These are phyloP conservation scores for Capsicum chinense DNA, from an alignment of 257 asterid genomes.

Conservation along the genomic window DNA sequence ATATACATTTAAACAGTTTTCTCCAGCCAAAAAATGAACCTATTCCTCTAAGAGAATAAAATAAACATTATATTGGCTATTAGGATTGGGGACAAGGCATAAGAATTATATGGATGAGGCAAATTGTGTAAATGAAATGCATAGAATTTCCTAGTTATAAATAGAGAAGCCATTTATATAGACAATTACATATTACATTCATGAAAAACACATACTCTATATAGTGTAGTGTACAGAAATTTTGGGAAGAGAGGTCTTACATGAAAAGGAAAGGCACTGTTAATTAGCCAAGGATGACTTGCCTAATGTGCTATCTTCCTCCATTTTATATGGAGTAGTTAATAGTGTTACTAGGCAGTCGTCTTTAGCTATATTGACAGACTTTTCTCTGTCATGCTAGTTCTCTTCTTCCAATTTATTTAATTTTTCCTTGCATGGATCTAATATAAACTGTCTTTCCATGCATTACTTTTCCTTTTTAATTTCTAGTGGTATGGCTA, in stretches of 20 bases:
- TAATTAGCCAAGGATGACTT: slow-evolving; percentile 31
- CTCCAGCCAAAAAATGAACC: not conserved
- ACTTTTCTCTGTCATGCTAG: slow-evolving; percentile 24
- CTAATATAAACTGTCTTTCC: not conserved
- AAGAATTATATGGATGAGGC: slow-evolving; percentile 19
- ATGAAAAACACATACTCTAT: not conserved
- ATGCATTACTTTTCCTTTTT: not conserved
- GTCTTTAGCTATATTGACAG: slow-evolving; percentile 28
- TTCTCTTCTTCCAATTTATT: slow-evolving; percentile 22
- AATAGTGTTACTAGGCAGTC: slow-evolving; percentile 26
- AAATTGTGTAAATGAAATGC: not conserved
- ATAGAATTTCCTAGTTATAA: not conserved
- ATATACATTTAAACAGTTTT: not conserved
- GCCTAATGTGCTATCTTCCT: slow-evolving; percentile 15
- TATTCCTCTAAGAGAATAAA: not conserved
- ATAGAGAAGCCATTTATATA: not conserved
- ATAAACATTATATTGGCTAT: not conserved
- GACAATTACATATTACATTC: not conserved
- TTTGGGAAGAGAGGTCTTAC: slow-evolving; percentile 22
- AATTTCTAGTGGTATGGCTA: not conserved
- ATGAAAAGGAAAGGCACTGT: slow-evolving; percentile 8
- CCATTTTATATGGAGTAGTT: not conserved
- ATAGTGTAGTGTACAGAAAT: not conserved
- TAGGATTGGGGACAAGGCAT: not conserved
- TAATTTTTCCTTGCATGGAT: not conserved